Evolutionary conservation across 2,329 filamentous ascomycete species (phyloP).

Genomic region (Aspergillus sp.): DNA sequence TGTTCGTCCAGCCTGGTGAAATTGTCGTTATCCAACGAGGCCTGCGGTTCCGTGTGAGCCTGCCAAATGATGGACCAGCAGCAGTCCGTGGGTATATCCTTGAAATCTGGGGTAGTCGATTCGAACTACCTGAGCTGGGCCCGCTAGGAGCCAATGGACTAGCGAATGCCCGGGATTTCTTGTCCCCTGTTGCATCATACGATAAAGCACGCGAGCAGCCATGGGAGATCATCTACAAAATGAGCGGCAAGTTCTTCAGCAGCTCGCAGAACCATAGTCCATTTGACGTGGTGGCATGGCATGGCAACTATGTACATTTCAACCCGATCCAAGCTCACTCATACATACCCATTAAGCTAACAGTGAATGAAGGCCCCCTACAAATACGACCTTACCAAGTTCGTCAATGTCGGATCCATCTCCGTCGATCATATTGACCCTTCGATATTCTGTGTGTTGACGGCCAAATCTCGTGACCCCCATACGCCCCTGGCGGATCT

Average conservation of each 20-base stretch:
- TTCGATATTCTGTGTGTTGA: slow-evolving; percentile 35
- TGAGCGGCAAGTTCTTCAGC: slow-evolving; percentile 53
- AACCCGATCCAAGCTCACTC: neutral
- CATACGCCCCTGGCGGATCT: slow-evolving; percentile 30
- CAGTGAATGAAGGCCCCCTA: slow-evolving; percentile 22
- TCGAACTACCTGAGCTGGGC: slow-evolving; percentile 58
- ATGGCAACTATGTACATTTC: slow-evolving; percentile 50
- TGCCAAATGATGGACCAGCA: slow-evolving; percentile 45
- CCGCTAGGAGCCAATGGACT: slow-evolving; percentile 59
- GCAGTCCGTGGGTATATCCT: slow-evolving; percentile 57
- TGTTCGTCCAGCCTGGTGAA: slow-evolving; percentile 60
- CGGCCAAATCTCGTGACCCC: slow-evolving; percentile 30
- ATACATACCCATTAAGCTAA: slow-evolving; percentile 1
- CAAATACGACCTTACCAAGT: slow-evolving; percentile 37
- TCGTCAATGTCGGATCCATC: slow-evolving; percentile 34
- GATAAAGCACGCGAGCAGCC: slow-evolving; percentile 46
- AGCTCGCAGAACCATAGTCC: slow-evolving; percentile 57
- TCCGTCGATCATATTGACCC: slow-evolving; percentile 36
- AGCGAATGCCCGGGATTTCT: slow-evolving; percentile 58
- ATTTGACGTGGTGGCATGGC: slow-evolving; percentile 65
- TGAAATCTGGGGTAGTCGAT: slow-evolving; percentile 58
- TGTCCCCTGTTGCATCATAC: slow-evolving; percentile 52
- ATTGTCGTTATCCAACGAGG: slow-evolving; percentile 59
- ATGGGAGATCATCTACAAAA: slow-evolving; percentile 55
- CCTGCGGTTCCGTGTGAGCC: slow-evolving; percentile 53